A percentile compares a stretch with the other conserved stretches of the same genome.
Conservation (phyloP, 345 rosid species). For the Brassica rapa region DNA sequence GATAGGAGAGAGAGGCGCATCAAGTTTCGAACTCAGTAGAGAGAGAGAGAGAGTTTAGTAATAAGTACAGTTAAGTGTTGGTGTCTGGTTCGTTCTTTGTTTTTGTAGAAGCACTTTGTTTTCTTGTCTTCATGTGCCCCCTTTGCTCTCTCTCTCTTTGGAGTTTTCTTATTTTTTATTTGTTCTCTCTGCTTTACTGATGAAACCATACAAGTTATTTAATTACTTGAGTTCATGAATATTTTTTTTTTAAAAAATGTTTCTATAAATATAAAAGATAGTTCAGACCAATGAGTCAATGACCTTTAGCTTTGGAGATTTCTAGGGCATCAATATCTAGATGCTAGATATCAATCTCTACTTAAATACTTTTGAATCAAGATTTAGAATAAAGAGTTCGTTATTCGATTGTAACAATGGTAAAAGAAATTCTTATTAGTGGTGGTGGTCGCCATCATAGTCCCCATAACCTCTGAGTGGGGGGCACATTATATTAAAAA, state of each 20-base stretch:
- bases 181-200: not conserved
- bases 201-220: not conserved
- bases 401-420: not conserved
- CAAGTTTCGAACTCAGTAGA: constrained; percentile 25
- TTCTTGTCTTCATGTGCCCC: constrained; percentile 21
- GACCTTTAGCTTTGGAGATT: constrained; percentile 11
- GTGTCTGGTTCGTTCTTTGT: not conserved
- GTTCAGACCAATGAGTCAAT: constrained; percentile 16
- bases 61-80: not conserved
- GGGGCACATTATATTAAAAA: not conserved
- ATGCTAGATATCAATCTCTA: constrained; percentile 3
- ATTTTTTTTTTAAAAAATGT: not conserved
- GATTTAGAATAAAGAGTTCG: constrained; percentile 3
- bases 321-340: constrained; percentile 16
- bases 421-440: not conserved
- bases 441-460: constrained; percentile 7
- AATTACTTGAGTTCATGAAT: not conserved
- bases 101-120: constrained; percentile 13
- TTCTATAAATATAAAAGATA: not conserved
- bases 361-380: not conserved
- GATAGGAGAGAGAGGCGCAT: constrained; percentile 30
- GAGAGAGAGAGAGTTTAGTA: not conserved
- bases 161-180: not conserved
- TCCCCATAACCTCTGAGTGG: constrained; percentile 15
- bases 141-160: not conserved